phyloP scores from a whole-genome alignment of 2,329 filamentous ascomycete genomes.

The Fusarium marasasianum region DNA sequence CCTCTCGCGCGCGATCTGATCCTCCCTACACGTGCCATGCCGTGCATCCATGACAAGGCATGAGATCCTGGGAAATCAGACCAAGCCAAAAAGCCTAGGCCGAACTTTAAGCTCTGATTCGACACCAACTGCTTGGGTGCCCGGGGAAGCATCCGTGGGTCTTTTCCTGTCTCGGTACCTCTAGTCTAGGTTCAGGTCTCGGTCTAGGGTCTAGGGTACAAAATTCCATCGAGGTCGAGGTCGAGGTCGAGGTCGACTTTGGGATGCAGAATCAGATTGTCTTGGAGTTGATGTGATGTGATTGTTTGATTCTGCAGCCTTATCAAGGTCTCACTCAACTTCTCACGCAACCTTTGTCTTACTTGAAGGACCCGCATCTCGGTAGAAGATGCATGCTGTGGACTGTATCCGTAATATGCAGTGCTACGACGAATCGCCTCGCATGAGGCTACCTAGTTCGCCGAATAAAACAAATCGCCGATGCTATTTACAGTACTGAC shows the following conservation, averaged over 20 bases:
- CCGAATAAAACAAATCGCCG: neutral
- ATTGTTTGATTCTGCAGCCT: conserved; percentile 15
- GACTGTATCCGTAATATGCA: neutral
- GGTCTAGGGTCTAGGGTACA: conserved; percentile 20
- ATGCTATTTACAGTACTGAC: neutral
- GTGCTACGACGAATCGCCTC: neutral
- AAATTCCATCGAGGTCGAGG: neutral
- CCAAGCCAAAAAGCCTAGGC: neutral
- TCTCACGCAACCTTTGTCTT: neutral
- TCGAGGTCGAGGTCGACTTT: neutral
- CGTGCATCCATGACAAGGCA: neutral
- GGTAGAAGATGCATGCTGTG: neutral
- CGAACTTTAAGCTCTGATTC: conserved; percentile 21
- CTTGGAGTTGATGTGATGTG: neutral
- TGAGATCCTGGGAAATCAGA: neutral
- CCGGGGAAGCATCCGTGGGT: conserved; percentile 31
- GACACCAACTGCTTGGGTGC: conserved; percentile 30
- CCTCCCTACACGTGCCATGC: neutral
- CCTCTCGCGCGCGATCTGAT: neutral
- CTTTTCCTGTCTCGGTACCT: conserved; percentile 11
- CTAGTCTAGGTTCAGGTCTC: neutral
- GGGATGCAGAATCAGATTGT: neutral
- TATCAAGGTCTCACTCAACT: neutral
- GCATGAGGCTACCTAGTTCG: neutral
- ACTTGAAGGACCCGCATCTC: neutral